phyloP scores from a whole-genome alignment of 371 early-diverging fungal species.

The Blakeslea trispora region DNA sequence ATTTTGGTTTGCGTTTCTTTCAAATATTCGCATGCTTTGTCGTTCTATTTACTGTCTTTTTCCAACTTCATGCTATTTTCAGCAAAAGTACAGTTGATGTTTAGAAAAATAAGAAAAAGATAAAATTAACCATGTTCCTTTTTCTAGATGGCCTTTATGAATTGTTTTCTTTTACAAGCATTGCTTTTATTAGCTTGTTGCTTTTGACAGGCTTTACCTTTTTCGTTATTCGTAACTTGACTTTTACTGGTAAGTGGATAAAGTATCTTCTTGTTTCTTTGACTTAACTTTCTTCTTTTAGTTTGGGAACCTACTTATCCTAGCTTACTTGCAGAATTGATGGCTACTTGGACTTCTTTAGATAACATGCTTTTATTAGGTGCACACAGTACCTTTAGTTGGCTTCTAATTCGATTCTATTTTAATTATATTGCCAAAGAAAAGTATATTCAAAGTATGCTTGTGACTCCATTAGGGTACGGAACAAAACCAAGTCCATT shows the following conservation, averaged over 20 bases:
- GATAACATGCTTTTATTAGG: slow-evolving; percentile 11
- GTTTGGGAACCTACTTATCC: slow-evolving; percentile 21
- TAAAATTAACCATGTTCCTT: no score
- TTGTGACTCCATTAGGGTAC: slow-evolving; percentile 23
- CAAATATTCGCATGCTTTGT: no score
- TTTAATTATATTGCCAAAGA: slow-evolving; percentile 19
- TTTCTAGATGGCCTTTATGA: neutral
- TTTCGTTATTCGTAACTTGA: neutral
- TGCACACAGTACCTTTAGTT: slow-evolving; percentile 7
- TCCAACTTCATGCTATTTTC: no score
- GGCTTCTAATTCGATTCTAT: slow-evolving; percentile 14
- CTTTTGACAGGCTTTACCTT: neutral
- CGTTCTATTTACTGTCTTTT: no score
- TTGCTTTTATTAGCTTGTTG: neutral
- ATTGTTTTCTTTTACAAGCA: neutral
- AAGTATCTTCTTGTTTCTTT: neutral
- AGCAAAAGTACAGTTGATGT: no score
- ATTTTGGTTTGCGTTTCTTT: no score
- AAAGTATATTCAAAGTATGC: slow-evolving; percentile 7
- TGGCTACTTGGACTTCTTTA: slow-evolving; percentile 5
- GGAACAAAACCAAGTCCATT: neutral
- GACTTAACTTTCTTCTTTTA: neutral
- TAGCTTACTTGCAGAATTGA: slow-evolving; percentile 8
- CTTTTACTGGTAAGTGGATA: neutral
- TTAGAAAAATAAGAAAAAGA: no score